Evolutionary conservation across 192 early-diverging fungal species (phyloP).

Genomic region (Thamnidium elegans): DNA sequence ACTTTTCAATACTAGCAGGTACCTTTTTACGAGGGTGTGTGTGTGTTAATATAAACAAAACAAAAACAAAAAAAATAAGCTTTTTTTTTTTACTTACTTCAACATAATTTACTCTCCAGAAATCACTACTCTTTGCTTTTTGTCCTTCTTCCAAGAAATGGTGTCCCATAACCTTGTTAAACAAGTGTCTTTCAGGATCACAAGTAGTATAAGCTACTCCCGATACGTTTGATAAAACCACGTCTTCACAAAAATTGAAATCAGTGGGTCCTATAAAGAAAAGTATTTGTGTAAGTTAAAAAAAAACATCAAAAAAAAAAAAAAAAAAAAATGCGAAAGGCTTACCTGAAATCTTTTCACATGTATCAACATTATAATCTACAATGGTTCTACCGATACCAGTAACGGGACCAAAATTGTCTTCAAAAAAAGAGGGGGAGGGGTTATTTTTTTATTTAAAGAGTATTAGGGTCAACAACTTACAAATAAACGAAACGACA

Average conservation of each 20-base stretch:
- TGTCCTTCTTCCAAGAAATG: neutral
- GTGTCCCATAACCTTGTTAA: conserved; percentile 19
- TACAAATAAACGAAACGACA: neutral
- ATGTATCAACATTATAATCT: neutral
- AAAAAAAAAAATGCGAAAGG: neutral
- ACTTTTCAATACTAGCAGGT: conserved; percentile 7
- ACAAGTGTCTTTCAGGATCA: conserved; percentile 22
- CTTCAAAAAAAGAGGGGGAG: neutral
- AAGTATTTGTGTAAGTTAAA: neutral
- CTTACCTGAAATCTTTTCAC: conserved; percentile 10
- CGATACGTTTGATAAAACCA: neutral
- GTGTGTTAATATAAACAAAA: neutral
- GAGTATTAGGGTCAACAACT: neutral
- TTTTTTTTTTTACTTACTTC: conserved; percentile 6
- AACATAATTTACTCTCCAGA: conserved; percentile 22
- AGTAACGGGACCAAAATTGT: neutral
- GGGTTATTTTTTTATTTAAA: neutral
- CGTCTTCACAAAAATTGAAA: conserved; percentile 22
- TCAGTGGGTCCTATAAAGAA: conserved; percentile 3
- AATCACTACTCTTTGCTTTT: neutral
- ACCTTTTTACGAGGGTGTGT: neutral
- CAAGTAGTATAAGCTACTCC: conserved; percentile 17
- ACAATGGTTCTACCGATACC: neutral
- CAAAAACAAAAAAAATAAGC: neutral
- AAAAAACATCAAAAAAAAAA: neutral